Percentiles rank a stretch among this genome's conserved stretches.
phyloP scores from a whole-genome alignment of 768 basidiomycete genomes.

The Calocybe cyanea region DNA sequence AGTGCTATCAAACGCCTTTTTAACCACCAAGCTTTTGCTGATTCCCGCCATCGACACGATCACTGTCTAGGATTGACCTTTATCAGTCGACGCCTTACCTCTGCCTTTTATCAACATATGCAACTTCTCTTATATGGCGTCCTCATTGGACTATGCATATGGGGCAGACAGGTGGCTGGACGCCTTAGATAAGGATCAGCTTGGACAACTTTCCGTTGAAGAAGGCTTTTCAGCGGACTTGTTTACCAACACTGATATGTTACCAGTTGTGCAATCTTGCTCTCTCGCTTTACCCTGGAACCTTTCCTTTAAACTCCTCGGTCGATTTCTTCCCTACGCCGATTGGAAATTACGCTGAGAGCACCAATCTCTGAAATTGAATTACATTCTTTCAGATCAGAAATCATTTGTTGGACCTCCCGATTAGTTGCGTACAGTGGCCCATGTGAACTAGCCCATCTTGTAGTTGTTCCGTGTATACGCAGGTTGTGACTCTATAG shows the following conservation, averaged over 20 bases:
- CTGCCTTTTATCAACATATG: background rate
- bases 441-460: conserved; percentile 3
- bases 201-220: background rate
- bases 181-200: background rate
- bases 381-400: background rate
- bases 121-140: background rate
- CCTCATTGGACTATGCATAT: background rate
- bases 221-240: background rate
- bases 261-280: background rate
- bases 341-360: background rate
- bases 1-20: background rate
- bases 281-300: background rate
- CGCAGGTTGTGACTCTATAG: background rate
- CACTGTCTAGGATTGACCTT: background rate
- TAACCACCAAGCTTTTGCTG: background rate
- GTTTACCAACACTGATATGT: background rate
- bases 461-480: background rate
- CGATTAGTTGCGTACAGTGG: background rate
- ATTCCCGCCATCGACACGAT: background rate
- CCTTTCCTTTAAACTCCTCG: background rate
- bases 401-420: no score
- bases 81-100: background rate
- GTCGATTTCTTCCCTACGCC: conserved; percentile 1
- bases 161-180: conserved; percentile 1
- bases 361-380: background rate